A percentile compares a stretch with the other conserved stretches of the same genome.
These are phyloP conservation scores for Fusarium gaditjirri DNA, from an alignment of 2,329 filamentous ascomycete species.

Conservation along the genomic window DNA sequence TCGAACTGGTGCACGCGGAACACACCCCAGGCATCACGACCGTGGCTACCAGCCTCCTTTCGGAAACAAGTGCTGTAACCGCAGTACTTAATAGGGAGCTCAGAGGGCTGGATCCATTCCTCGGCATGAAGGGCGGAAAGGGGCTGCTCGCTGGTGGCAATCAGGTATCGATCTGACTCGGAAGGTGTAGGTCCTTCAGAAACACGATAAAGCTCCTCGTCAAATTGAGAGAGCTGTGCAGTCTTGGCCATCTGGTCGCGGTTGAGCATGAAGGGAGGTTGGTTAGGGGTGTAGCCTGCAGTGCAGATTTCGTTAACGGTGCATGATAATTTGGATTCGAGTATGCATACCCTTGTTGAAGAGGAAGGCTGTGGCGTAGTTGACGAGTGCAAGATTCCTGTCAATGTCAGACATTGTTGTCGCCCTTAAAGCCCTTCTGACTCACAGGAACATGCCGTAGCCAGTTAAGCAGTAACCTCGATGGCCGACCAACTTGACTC, in stretches of 20 bases:
- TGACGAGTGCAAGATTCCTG: slow-evolving; percentile 86
- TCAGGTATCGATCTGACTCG: slow-evolving; percentile 83
- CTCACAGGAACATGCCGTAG: slow-evolving; percentile 82
- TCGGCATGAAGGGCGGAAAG: slow-evolving; percentile 92
- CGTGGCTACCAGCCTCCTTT: slow-evolving; percentile 87
- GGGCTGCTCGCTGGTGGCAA: slow-evolving; percentile 91
- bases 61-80: slow-evolving; percentile 96
- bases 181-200: slow-evolving; percentile 85
- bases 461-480: slow-evolving; percentile 91
- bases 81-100: slow-evolving; percentile 84
- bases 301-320: slow-evolving; percentile 10
- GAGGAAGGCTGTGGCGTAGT: slow-evolving; percentile 94
- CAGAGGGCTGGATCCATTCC: slow-evolving; percentile 87
- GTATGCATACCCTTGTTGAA: slow-evolving; percentile 40
- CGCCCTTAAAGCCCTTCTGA: neutral
- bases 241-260: slow-evolving; percentile 98
- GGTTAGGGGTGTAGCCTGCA: slow-evolving; percentile 79
- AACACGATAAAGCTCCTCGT: slow-evolving; percentile 98
- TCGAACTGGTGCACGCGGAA: slow-evolving; percentile 99
- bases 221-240: slow-evolving; percentile 95
- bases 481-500: slow-evolving; percentile 94
- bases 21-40: slow-evolving; percentile 95
- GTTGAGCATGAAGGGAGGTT: slow-evolving; percentile 94
- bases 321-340: neutral
- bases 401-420: slow-evolving; percentile 18